Conservation (phyloP, 495 filamentous ascomycete genomes). For the Neurospora terricola region DNA sequence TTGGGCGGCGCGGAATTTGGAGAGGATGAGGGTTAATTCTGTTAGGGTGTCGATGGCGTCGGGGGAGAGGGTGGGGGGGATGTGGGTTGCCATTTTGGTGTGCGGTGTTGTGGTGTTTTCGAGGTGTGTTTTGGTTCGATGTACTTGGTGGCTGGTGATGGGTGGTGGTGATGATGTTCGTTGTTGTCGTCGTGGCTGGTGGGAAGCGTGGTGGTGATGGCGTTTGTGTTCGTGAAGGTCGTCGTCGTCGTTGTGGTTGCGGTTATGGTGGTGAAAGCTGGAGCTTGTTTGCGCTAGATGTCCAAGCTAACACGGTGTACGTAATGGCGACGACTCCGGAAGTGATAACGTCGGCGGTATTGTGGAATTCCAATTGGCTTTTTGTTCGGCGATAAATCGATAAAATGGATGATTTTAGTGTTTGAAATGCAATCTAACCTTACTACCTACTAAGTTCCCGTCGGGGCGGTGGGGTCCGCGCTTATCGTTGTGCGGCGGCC, state of each 20-base stretch:
- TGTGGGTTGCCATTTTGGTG: conserved; percentile 20
- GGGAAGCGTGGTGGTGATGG: not conserved
- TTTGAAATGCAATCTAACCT: not conserved
- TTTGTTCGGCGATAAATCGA: not conserved
- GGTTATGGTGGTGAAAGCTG: not conserved
- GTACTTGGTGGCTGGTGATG: not conserved
- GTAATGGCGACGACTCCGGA: not conserved
- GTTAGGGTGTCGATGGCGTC: conserved; percentile 78
- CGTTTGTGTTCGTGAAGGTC: not conserved
- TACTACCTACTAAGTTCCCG: not conserved
- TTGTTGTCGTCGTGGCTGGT: not conserved
- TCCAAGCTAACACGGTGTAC: not conserved
- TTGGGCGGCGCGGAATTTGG: conserved; percentile 50
- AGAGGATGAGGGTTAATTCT: conserved; percentile 65
- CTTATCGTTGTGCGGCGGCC: not conserved
- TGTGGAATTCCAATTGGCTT: not conserved
- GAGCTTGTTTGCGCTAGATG: not conserved
- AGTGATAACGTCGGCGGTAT: not conserved
- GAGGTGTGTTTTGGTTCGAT: not conserved
- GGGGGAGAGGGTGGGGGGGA: conserved; percentile 41
- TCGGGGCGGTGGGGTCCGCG: not conserved
- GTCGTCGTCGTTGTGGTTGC: not conserved
- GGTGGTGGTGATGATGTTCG: not conserved
- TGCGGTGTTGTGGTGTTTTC: not conserved
- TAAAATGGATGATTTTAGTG: not conserved